These are phyloP conservation scores for Neurospora sp. DNA, from an alignment of 495 filamentous ascomycete species.

Conservation along the genomic window DNA sequence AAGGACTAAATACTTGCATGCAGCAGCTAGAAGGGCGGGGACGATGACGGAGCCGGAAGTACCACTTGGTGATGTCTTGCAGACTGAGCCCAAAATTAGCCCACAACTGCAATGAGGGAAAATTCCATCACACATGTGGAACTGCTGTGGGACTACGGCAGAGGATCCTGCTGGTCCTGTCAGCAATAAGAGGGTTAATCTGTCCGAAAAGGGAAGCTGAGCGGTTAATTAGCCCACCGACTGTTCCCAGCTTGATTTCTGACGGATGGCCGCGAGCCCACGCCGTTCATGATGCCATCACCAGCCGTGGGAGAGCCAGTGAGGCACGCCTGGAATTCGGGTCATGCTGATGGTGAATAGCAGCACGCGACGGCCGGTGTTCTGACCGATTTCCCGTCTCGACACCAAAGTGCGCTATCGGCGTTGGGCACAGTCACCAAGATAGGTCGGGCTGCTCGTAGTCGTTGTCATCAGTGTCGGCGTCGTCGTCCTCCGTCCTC, in stretches of 20 bases:
- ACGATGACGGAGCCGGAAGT: background rate
- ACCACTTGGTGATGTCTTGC: background rate
- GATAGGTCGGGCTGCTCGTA: background rate
- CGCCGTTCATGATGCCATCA: background rate
- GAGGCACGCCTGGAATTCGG: background rate
- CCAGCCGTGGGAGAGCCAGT: background rate
- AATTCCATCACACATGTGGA: constrained; percentile 11
- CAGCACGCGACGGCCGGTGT: background rate
- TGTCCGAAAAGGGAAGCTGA: constrained; percentile 7
- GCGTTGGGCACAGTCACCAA: background rate
- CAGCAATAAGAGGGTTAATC: constrained; percentile 2
- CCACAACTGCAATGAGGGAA: constrained; percentile 14
- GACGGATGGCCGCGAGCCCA: background rate
- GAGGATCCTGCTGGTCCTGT: background rate
- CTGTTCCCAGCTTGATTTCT: background rate
- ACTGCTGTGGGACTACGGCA: background rate
- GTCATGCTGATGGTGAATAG: background rate
- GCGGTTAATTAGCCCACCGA: constrained; percentile 25
- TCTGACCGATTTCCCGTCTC: background rate
- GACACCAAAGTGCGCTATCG: background rate
- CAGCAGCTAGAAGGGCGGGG: background rate
- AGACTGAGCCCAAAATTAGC: constrained; percentile 19
- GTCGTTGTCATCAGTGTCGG: background rate
- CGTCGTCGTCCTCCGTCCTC: background rate
- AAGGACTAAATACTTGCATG: constrained; percentile 5